A percentile compares a stretch with the other conserved stretches of the same genome.
phyloP scores from a whole-genome alignment of 768 basidiomycete genomes.

The Pleurotus eryngii region DNA sequence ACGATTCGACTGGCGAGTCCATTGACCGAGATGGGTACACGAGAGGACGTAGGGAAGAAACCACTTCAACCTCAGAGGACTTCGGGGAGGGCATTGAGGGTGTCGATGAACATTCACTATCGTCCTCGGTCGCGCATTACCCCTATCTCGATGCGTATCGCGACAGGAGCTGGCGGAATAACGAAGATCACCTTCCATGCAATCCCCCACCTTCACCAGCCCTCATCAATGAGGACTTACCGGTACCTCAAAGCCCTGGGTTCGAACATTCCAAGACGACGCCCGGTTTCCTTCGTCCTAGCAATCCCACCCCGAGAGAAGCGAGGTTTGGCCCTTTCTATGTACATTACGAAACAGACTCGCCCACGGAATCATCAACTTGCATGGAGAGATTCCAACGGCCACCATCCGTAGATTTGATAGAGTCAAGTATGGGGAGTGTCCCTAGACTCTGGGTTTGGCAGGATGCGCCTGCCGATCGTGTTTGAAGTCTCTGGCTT shows the following conservation, averaged over 20 bases:
- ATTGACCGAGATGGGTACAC: neutral
- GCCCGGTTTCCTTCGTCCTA: neutral
- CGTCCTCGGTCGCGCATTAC: neutral
- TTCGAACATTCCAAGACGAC: no score
- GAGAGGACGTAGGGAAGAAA: no score
- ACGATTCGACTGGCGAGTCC: neutral
- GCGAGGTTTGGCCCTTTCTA: neutral
- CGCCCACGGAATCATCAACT: neutral
- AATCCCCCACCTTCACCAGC: neutral
- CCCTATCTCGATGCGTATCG: neutral
- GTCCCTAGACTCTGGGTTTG: slow-evolving; percentile 2
- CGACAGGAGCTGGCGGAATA: neutral
- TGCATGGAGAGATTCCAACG: neutral
- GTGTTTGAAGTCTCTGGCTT: neutral
- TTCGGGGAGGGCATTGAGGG: no score
- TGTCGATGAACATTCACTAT: no score
- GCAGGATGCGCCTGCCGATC: neutral
- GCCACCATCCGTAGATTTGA: no score
- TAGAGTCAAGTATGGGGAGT: neutral
- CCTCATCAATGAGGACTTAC: no score
- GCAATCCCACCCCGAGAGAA: slow-evolving; percentile 1
- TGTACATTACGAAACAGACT: neutral
- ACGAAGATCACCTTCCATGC: neutral
- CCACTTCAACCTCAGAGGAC: no score
- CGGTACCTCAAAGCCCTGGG: no score